Base-by-base conservation (phyloP, 2,329 filamentous ascomycete genomes). In the Kalmusia sp. region DNA sequence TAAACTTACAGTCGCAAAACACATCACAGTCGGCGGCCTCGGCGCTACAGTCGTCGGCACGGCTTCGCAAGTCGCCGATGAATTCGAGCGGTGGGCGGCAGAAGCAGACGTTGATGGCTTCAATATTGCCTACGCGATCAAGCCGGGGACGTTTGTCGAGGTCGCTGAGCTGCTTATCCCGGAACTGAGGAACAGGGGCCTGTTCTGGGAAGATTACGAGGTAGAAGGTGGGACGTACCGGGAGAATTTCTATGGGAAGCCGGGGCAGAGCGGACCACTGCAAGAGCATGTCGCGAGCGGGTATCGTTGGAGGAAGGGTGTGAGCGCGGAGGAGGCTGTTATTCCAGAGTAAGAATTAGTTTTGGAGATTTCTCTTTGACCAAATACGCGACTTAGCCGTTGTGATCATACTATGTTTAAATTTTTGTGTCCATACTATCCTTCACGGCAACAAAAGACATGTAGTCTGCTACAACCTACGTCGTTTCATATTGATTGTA, bases 81-180 rank as follows among this genome's bases (percentile, higher is more conserved):
- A 82, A 44, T 77, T 91, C 52, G 85, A 90, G 72, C 70, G 77
- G 1, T 91, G 87, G 87, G 78, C 89, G 0, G 58, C 72, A 3
- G 87, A 89, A 65, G 86, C 85, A 0, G 87, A 89, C 59, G 82
- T 90, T 0, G 87, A 90, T 66, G 87, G 87, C 0, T 91, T 91
- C 72, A 91, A 91, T 66, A 81, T 90, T 69, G 83, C 83, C 2
- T 88, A 89, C 58, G 84, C 84, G 0, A 73, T 87, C 17, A 86
- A 86, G 61, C 87, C 86, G 0, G 80, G 83, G 45, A 85, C 85
- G 0, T 89, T 89, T 71, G 81, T 85, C 51, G 86, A 89, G 59
- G 84, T 89, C 14, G 80, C 84, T 38, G 83, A 89, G 28, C 51
- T 64, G n/a, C 38, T 64, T 12, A 45, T 89, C 2, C 87, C 87